These are phyloP conservation scores for Colletotrichum graminicola DNA, from an alignment of 2,329 filamentous ascomycete genomes.

Conservation along the genomic window DNA sequence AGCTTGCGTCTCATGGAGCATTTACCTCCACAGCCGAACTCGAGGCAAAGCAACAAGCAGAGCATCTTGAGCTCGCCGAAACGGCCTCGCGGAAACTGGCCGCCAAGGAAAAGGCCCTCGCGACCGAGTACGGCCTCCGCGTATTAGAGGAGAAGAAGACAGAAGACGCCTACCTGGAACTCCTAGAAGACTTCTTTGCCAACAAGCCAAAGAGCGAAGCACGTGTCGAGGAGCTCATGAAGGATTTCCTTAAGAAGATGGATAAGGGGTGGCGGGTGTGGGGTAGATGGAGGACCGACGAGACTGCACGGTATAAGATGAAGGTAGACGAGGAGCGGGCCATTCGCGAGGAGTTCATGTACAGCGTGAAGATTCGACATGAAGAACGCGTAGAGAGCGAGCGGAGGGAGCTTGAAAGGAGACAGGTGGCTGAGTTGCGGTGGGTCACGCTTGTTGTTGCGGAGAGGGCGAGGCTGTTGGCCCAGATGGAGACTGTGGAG, in stretches of 20 bases:
- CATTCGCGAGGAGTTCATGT: slow-evolving; percentile 58
- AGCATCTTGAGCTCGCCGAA: slow-evolving; percentile 48
- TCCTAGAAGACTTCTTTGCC: slow-evolving; percentile 54
- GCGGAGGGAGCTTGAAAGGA: slow-evolving; percentile 49
- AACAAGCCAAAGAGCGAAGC: slow-evolving; percentile 47
- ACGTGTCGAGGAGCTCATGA: slow-evolving; percentile 50
- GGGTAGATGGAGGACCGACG: slow-evolving; percentile 55
- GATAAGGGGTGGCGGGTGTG: slow-evolving; percentile 56
- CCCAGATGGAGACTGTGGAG: slow-evolving; percentile 57
- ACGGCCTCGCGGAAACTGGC: slow-evolving; percentile 48
- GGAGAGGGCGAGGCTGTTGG: slow-evolving; percentile 59
- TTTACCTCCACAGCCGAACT: slow-evolving; percentile 49
- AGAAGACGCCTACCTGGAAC: slow-evolving; percentile 58
- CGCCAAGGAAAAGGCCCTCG: slow-evolving; percentile 51
- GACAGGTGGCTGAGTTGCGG: slow-evolving; percentile 57
- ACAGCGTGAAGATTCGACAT: slow-evolving; percentile 52
- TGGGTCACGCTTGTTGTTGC: slow-evolving; percentile 61
- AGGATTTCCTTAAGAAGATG: slow-evolving; percentile 54
- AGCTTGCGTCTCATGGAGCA: slow-evolving; percentile 45
- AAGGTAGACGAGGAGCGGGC: slow-evolving; percentile 55
- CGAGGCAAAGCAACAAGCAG: slow-evolving; percentile 49
- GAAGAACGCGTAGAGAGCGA: slow-evolving; percentile 46
- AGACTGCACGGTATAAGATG: slow-evolving; percentile 53
- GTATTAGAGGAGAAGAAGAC: slow-evolving; percentile 56
- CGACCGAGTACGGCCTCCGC: slow-evolving; percentile 57